phyloP scores from a whole-genome alignment of 2,329 filamentous ascomycete species.

The Myriosclerotinia duriaeana region DNA sequence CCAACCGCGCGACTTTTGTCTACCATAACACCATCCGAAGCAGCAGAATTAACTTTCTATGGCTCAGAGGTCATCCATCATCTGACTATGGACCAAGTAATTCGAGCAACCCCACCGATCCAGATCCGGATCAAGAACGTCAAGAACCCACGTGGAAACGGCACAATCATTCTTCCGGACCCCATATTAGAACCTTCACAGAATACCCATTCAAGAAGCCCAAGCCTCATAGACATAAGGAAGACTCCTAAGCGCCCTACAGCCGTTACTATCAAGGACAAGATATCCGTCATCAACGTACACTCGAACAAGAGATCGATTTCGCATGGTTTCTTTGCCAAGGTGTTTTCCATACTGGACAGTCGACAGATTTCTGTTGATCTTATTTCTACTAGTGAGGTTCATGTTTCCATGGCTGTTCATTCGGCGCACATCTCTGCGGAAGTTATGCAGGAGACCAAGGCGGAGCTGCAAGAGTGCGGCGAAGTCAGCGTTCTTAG shows the following conservation, averaged over 20 bases:
- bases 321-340: constrained; percentile 92
- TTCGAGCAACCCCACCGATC: constrained; percentile 75
- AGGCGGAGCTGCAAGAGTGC: constrained; percentile 72
- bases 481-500: constrained; percentile 88
- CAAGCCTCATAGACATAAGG: constrained; percentile 47
- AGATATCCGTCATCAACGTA: constrained; percentile 95
- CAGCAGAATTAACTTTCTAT: constrained; percentile 92
- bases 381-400: constrained; percentile 92
- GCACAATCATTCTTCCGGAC: constrained; percentile 83
- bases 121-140: constrained; percentile 91
- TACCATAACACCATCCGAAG: constrained; percentile 89
- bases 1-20: constrained; percentile 88
- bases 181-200: constrained; percentile 53
- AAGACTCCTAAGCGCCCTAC: constrained; percentile 73
- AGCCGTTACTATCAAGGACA: constrained; percentile 94
- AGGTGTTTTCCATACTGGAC: constrained; percentile 89
- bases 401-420: constrained; percentile 95
- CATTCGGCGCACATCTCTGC: constrained; percentile 71
- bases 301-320: constrained; percentile 97
- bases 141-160: constrained; percentile 76
- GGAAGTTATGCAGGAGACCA: constrained; percentile 64
- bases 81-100: constrained; percentile 96
- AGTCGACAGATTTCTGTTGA: constrained; percentile 86
- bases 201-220: constrained; percentile 49
- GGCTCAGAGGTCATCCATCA: constrained; percentile 97